Percentiles rank a stretch among this genome's conserved stretches.
These are phyloP conservation scores for Castanopsis chinensis DNA, from an alignment of 306 rosid species.

Conservation along the genomic window DNA sequence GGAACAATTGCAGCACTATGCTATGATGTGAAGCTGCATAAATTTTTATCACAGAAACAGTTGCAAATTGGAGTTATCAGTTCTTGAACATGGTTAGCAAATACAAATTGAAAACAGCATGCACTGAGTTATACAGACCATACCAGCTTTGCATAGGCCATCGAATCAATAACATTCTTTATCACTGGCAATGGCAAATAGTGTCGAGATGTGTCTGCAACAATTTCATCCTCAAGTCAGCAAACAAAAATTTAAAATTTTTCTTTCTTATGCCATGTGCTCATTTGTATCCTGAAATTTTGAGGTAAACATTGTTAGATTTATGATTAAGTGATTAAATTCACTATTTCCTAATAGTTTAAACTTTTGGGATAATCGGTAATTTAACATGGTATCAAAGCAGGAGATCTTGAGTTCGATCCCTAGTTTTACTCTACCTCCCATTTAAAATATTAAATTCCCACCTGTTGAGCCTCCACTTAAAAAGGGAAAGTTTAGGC, in stretches of 20 bases:
- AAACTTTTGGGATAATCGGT: too few relatives aligned
- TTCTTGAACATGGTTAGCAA: not conserved
- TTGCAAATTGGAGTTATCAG: not conserved
- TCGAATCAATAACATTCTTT: conserved; percentile 44
- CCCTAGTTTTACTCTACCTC: too few relatives aligned
- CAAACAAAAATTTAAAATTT: not conserved
- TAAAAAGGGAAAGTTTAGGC: too few relatives aligned
- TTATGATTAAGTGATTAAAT: too few relatives aligned
- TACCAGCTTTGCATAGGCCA: conserved; percentile 48
- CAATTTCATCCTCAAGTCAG: conserved; percentile 10
- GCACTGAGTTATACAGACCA: not conserved
- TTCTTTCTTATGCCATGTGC: not conserved
- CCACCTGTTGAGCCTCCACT: too few relatives aligned
- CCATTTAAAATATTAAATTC: too few relatives aligned
- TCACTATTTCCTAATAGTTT: too few relatives aligned
- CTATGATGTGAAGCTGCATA: not conserved
- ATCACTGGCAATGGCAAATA: conserved; percentile 41
- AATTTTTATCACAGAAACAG: not conserved
- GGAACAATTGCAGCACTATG: not conserved
- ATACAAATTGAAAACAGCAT: not conserved
- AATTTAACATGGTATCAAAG: too few relatives aligned
- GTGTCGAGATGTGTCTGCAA: conserved; percentile 45
- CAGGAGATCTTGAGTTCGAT: too few relatives aligned
- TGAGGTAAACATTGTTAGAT: too few relatives aligned
- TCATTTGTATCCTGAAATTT: not conserved